Evolutionary conservation across 2,329 filamentous ascomycete genomes (phyloP), one percentile per base, ranked within the genome.

Genomic region (Neurospora sp.): DNA sequence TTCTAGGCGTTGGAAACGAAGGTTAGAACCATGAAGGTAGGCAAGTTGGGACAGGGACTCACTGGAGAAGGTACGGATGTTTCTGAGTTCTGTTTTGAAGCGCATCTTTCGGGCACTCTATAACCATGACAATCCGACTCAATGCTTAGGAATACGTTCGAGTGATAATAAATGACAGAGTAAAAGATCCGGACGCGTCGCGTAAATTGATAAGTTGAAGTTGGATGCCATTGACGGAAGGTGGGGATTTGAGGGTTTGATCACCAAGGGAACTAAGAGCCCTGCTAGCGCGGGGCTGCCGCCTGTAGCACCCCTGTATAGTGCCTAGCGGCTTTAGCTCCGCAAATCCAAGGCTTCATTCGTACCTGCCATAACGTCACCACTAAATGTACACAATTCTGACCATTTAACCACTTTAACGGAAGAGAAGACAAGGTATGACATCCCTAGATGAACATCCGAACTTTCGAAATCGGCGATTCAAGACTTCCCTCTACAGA

Each of bases 11-110:
- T 37, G 69, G 2, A 75, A 68, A 3, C 19, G 62, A 19, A 28
- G 39, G 67, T 66, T 23, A 23, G 2, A 23, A 23, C 23, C 8
- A 41, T 69, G 66, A 6, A 41, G 38, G 17, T 17, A 17, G 15
- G 36, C 43, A 62, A 19, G 1, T 4, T 41, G 68, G 17, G 17
- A 41, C 82, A 76, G 23, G 65, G 17, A 46, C 82, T 76, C 78
- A 89, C 88, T 90, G 46, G 87, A 85, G 77, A 91, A 89, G 1
- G 88, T 89, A 72, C 87, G 86, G 66, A 89, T 88, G 72, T 91
- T 91, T 74, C 86, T 86, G 66, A 91, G 81, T 68, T 89, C 87
- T 8, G 88, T 89, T 74, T 86, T 88, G 81, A 91, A 90, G 69
- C 88, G 83, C 88, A 91, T 90, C 57, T 77, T 84, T 79, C 36